phyloP scores from a whole-genome alignment of 257 asterid species.

The Nicotiana tomentosiformis region DNA sequence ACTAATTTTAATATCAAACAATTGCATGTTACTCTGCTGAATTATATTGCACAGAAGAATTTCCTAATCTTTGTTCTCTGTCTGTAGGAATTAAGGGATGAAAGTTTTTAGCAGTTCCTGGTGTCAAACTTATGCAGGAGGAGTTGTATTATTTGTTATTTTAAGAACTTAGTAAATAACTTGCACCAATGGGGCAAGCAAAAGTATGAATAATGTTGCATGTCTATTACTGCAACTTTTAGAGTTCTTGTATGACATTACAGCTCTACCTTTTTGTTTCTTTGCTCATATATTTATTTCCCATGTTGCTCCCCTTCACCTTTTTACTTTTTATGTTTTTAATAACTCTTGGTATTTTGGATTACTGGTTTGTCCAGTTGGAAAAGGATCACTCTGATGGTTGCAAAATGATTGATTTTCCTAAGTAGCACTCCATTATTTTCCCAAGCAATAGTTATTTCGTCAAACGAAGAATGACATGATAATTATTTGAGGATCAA shows the following conservation, averaged over 20 bases:
- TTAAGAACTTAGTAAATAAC: background rate
- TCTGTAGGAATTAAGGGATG: conserved; percentile 24
- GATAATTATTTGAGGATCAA: no score
- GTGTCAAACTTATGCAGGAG: background rate
- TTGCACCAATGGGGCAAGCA: background rate
- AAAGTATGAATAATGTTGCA: background rate
- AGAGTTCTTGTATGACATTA: background rate
- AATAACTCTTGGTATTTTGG: background rate
- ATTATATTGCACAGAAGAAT: background rate
- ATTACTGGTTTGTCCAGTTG: background rate
- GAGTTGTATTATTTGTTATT: background rate
- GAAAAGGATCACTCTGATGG: background rate
- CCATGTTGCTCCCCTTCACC: background rate
- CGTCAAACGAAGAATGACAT: background rate
- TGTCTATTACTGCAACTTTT: background rate
- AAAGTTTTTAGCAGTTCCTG: background rate
- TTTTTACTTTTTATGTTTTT: no score
- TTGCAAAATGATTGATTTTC: background rate
- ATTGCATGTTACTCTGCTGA: background rate
- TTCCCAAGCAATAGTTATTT: no score
- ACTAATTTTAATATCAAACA: background rate
- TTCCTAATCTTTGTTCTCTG: background rate
- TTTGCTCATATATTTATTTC: no score
- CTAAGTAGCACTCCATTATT: background rate
- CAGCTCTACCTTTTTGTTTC: no score